Base-by-base conservation (phyloP, 2,329 filamentous ascomycete genomes). In the Ceratocystis papillata region DNA sequence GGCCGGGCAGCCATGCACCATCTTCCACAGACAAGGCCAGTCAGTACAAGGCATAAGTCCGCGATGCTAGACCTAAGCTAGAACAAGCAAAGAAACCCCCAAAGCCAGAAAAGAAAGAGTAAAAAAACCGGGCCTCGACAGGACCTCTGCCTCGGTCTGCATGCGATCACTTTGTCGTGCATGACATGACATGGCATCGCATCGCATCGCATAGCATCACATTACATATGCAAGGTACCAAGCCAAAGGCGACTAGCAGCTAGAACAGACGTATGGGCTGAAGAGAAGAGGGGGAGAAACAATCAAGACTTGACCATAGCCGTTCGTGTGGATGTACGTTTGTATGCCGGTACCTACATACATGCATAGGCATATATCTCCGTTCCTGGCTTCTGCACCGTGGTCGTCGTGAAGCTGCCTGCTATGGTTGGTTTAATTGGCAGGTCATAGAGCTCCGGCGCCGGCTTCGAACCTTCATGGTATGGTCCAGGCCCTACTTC, bases 221-320 rank as follows among this genome's bases (percentile, higher is more conserved):
- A 63, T 46, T 33, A 63, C 61, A 63, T 63, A 63, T 63, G 61
- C 61, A 63, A 63, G 61, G 61, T 63, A 63, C 61, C 53, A 59
- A 30, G 53, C 53, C 53, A 30, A 30, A 17, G 17, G 25, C n/a
- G 37, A 33, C 53, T 30, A 59, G 53, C 53, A 59, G 28, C 25
- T 30, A 59, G 53, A 30, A 59, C 53, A 17, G 53, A 17, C 53
- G 30, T 25, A 33, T 33, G 28, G 12, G 53, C 53, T 53, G 48
- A 53, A 53, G 48, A 62, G 61, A 28, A 48, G 41, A 63, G 61
- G 25, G 15, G 46, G 48, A 8, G 44, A 20, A 63, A 20, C 25
- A 63, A 63, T 30, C 15, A 63, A 28, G n/a, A 37, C 30, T 37
- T 28, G 30, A 20, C n/a, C 33, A 59, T 20, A 22, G 61, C 44